Conservation (phyloP, 2,329 filamentous ascomycete genomes). For the Elsinoe arachidis region DNA sequence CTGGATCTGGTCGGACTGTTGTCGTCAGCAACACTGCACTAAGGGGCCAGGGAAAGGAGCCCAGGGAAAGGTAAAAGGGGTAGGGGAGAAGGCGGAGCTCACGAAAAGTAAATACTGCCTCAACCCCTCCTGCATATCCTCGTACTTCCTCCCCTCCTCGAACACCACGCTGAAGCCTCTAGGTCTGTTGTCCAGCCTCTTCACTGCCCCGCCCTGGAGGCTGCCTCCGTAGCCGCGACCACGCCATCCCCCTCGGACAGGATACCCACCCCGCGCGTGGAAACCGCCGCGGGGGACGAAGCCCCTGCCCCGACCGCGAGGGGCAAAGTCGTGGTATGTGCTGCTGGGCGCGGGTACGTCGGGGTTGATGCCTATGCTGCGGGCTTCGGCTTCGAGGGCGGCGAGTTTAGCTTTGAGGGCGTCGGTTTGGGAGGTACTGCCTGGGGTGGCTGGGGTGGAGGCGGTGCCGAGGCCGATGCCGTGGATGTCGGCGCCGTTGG, state of each 20-base stretch:
- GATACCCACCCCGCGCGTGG: slow-evolving; percentile 31
- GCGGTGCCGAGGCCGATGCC: slow-evolving; percentile 14
- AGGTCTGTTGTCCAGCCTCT: slow-evolving; percentile 67
- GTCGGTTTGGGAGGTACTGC: slow-evolving; percentile 46
- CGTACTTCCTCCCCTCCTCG: slow-evolving; percentile 50
- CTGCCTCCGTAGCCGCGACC: slow-evolving; percentile 37
- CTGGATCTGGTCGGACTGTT: slow-evolving; percentile 24
- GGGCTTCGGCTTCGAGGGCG: slow-evolving; percentile 64
- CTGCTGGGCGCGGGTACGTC: slow-evolving; percentile 30
- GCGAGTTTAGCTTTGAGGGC: slow-evolving; percentile 63
- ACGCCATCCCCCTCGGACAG: slow-evolving; percentile 35
- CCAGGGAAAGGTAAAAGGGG: neutral
- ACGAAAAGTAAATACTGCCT: slow-evolving; percentile 56
- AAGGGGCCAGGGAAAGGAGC: neutral
- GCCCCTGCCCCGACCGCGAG: slow-evolving; percentile 33
- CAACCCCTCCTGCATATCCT: slow-evolving; percentile 59
- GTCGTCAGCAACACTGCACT: neutral
- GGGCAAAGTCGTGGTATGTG: slow-evolving; percentile 26
- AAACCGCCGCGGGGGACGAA: slow-evolving; percentile 29
- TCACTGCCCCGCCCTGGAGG: slow-evolving; percentile 42
- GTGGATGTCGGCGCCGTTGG: slow-evolving; percentile 3
- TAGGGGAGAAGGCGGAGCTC: neutral
- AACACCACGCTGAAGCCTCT: slow-evolving; percentile 54
- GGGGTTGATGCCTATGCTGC: slow-evolving; percentile 59
- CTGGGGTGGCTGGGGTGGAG: slow-evolving; percentile 18